Evolutionary conservation across 306 rosid genomes (phyloP), one percentile per base, ranked within the genome.

Genomic region (Trichosanthes cucumerina): DNA sequence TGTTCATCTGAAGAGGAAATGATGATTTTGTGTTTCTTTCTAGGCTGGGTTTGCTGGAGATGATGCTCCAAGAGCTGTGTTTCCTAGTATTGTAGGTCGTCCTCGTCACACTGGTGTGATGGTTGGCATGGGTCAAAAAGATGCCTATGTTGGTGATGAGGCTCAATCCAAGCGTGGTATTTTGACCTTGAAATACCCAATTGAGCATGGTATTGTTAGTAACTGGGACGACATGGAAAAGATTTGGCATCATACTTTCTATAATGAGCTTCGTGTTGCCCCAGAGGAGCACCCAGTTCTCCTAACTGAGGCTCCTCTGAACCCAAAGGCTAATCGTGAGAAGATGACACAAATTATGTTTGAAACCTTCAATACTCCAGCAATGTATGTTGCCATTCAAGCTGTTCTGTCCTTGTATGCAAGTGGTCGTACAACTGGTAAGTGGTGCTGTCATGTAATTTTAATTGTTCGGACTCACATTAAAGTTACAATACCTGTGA

Each of bases 81-180:
- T 95, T 83, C 99, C 99, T 81, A 95, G 99, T 80, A 95, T 95
- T 79, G 97, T 95, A 1, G 99, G 99, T 41, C 99, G 99, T 64
- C 99, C 99, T 66, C 99, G 99, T 79, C 99, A 95, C 87, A 95
- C 99, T 33, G 99, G 99, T 73, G 99, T 95, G 86, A 95, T 95
- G 99, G 99, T 95, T 80, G 99, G 99, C 63, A 95, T 95, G 99
- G 99, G 99, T 75, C 99, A 95, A 85, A 95, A 95, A 77, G 99
- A 95, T 87, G 98, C 98, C 79, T 94, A 94, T 88, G 97, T 94
- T 81, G 98, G 98, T 81, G 98, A 95, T 49, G 99, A 95, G 86
- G 99, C 99, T 76, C 99, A 95, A 58, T 95, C 99, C 65, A 95
- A 95, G 88, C 81, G 99, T 2, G 99, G 99, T 88, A 95, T 95